Base-by-base conservation (phyloP, 169 alveolate genomes). In the Amoebophrya sp. region DNA sequence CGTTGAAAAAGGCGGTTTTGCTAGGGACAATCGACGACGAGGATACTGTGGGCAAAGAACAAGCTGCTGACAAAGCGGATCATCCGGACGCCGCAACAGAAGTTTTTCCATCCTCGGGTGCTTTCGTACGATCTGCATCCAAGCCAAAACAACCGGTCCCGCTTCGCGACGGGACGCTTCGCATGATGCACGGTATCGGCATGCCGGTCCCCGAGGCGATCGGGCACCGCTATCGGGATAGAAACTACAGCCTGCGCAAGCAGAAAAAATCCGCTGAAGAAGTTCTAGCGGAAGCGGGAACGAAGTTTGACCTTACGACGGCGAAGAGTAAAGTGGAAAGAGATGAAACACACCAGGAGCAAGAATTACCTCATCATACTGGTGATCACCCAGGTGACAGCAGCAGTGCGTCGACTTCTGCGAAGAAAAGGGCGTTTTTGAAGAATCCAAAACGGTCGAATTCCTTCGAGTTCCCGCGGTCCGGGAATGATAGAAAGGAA, bases 391-490 rank as follows among this genome's bases (percentile, higher is more conserved):
- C n/a, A n/a, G n/a, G n/a, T n/a, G n/a, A n/a, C n/a, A n/a, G n/a
- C n/a, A n/a, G n/a, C n/a, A n/a, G n/a, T n/a, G n/a, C n/a, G n/a
- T n/a, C n/a, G n/a, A n/a, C 54, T 41, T 41, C 54, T 41, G 54
- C 23, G 54, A 2, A 41, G 54, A 41, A 41, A 12, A 41, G 23
- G 23, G 2, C 2, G 23, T 41, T 41, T 41, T 41, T 12, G 54
- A n/a, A n/a, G n/a, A n/a, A n/a, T n/a, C n/a, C n/a, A n/a, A n/a
- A n/a, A n/a, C n/a, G n/a, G n/a, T n/a, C n/a, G n/a, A n/a, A n/a
- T n/a, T n/a, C n/a, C n/a, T n/a, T n/a, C n/a, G n/a, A n/a, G n/a
- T 66, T 66, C 83, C 83, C 83, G 35, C 83, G 83, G 35, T 12
- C 35, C 83, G 0, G 35, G 38, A 66, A n/a, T 25, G 10, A n/a